Percentiles rank a stretch among this genome's conserved stretches.
Conservation (phyloP, 495 filamentous ascomycete genomes). For the Thermothielavioides terrestris region DNA sequence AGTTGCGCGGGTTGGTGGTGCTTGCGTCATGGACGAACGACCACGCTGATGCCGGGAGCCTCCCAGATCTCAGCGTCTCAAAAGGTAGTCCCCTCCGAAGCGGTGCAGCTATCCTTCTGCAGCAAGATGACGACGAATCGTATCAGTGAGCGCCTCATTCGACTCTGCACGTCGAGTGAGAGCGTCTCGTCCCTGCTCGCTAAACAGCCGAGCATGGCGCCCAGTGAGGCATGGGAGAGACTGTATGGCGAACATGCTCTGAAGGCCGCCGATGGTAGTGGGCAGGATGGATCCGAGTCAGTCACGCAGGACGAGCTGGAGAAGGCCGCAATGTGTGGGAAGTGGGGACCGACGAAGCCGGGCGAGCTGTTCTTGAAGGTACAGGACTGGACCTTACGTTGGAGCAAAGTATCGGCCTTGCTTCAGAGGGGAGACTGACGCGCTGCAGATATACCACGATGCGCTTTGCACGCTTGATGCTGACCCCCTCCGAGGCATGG, state of each 20-base stretch:
- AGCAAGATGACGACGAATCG: background rate
- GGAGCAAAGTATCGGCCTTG: no score
- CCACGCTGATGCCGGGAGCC: no score
- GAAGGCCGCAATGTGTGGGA: conserved; percentile 51
- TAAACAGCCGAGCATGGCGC: conserved; percentile 41
- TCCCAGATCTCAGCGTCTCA: no score
- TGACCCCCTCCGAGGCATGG: conserved; percentile 46
- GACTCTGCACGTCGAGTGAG: conserved; percentile 41
- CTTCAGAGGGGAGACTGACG: background rate
- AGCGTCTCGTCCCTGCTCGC: conserved; percentile 52
- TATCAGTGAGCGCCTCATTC: conserved; percentile 18
- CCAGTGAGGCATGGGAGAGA: conserved; percentile 45
- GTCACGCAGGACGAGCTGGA: conserved; percentile 38
- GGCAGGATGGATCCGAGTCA: background rate
- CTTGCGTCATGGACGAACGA: no score
- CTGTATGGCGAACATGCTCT: conserved; percentile 38
- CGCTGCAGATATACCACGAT: conserved; percentile 53
- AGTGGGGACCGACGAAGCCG: conserved; percentile 55
- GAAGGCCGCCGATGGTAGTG: background rate
- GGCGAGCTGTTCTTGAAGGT: conserved; percentile 60
- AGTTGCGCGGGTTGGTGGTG: no score
- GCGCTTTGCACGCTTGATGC: conserved; percentile 52
- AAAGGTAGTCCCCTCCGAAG: no score
- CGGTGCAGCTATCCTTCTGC: no score
- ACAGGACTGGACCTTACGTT: background rate